Evolutionary conservation across 73 alveolate species (phyloP), one percentile per base, ranked within the genome.

Genomic region (Paraurostyla sp.): DNA sequence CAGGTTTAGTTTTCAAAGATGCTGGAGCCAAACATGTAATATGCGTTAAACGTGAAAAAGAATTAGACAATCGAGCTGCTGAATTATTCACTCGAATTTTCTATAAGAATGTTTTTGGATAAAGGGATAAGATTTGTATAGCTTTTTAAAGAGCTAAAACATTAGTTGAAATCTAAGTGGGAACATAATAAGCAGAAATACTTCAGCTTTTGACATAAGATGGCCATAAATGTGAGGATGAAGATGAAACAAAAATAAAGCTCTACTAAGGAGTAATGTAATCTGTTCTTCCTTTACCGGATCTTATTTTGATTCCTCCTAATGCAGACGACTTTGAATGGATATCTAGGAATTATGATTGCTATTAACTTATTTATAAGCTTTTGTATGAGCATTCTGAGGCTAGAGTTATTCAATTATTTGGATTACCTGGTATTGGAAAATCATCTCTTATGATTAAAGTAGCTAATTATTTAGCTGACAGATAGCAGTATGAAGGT

Each of bases 361-460:
- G 43, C 3, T 69, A 41, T 43, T 43, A 69, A 15, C 9, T 33
- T 6, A 7, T 33, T 18, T n/a, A 33, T 27, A 36, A 41, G 22
- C 68, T 69, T 18, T 11, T 43, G 2, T 4, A 13, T 13, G 20
- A 30, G 35, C 13, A 46, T 18, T n/a, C n/a, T n/a, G 38, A 69
- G 18, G 13, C 65, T 9, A 69, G 25, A 60, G 32, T 60, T 16
- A 23, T 69, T 6, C 40, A 69, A 43, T 36, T 69, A 2, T 69
- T 69, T 25, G 84, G 84, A 2, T 9, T 33, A 16, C 84, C 84
- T 7, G 84, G 84, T 3, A 20, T 42, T 18, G 84, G 84, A 1
- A 69, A 69, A 43, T 69, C 84, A 9, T 38, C 84, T 1, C 36
- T 69, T n/a, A 20, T 36, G 9, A 3, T n/a, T n/a, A 69, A 69